phyloP scores from a whole-genome alignment of 1,139 yeast species.

The Geotrichum bryndzae region DNA sequence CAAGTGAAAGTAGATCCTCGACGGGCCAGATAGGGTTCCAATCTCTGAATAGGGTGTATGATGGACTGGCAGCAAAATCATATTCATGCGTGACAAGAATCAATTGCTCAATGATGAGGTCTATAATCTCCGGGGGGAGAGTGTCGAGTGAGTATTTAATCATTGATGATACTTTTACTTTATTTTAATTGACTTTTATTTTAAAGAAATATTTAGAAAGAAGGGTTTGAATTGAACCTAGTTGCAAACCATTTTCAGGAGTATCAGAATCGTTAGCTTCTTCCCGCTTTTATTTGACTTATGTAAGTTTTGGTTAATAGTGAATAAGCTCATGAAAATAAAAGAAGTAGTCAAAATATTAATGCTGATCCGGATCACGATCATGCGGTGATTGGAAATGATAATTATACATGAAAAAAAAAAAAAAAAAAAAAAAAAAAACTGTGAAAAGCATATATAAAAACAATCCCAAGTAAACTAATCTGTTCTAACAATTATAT shows the following conservation, averaged over 20 bases:
- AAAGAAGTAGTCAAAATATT: too few relatives aligned
- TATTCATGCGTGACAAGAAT: background rate
- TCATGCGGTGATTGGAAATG: background rate
- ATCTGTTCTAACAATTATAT: constrained; percentile 3
- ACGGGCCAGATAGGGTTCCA: background rate
- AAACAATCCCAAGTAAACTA: background rate
- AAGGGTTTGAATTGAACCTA: too few relatives aligned
- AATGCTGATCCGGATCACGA: too few relatives aligned
- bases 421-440: background rate
- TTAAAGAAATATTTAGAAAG: too few relatives aligned
- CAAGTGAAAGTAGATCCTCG: background rate
- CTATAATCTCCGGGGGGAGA: background rate
- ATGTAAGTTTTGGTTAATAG: too few relatives aligned
- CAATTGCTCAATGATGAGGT: background rate
- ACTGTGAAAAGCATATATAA: background rate
- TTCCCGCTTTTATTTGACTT: too few relatives aligned
- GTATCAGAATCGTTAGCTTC: too few relatives aligned
- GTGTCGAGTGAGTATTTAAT: background rate
- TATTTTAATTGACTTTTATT: background rate
- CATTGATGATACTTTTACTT: background rate
- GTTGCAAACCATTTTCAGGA: too few relatives aligned
- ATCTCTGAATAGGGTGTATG: background rate
- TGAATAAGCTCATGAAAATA: too few relatives aligned
- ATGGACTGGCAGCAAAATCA: background rate
- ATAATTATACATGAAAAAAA: background rate